Base-by-base conservation (phyloP, 805 yeast genomes). In the Zygosaccharomyces pseudorouxii region DNA sequence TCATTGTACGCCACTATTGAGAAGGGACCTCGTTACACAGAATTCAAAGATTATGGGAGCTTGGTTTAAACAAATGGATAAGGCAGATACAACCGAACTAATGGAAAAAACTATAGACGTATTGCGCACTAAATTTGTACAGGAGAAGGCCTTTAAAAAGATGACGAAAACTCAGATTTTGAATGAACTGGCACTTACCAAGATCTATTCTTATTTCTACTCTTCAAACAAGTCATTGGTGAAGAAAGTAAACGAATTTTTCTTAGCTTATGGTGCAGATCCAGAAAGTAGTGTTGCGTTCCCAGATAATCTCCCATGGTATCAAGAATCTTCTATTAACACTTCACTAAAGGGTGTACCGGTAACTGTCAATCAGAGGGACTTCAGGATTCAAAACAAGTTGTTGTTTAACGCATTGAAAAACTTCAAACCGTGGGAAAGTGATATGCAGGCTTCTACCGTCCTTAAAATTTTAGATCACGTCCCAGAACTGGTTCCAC, bases 361-460 rank as follows among this genome's bases (percentile, higher is more conserved):
- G 0, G 60, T 82, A 1, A 60, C 64, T 0, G 69, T 80, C 11
- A 80, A 81, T 54, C 75, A 74, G 42, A 76, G 70, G 49, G 66
- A 70, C 3, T 85, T 82, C 67, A 79, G 71, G 52, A 71, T 85
- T 28, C 77, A 84, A 59, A 89, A 92, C 64, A 83, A 82, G 60
- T 69, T 84, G 25, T 66, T 88, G 3, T 82, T 80, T 57, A 76
- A 82, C 2, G 65, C 87, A 4, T 61, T 89, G 19, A 80, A 80
- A 6, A 70, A 74, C 27, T 71, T 90, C 58, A 87, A 85, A 57
- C 96, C 97, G 0, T 82, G 95, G 87, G 89, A 86, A 53, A 84
- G 86, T 52, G 76, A 75, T 16, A 50, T 68, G 23, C 95, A 89
- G 56, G 69, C 82, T 48, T 75, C 76, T 11, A 71, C 85, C 14